Base-by-base conservation (phyloP, 1,139 yeast species). In the Pneumocystis canis region DNA sequence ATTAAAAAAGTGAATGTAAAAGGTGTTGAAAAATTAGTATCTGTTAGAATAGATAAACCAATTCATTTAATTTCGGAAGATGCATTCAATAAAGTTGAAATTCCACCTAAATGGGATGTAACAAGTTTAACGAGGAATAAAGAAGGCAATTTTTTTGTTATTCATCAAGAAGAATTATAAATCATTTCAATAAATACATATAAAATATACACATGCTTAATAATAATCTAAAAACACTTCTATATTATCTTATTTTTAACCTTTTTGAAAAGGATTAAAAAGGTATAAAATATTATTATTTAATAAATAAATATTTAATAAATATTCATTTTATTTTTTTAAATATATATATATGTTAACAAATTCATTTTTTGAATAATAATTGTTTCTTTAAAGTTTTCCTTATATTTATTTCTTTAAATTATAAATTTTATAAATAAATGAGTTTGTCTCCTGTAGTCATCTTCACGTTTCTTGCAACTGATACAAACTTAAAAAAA, bases 1-100 rank as follows among this genome's bases (percentile, higher is more conserved):
- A 70, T 75, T 37, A 68, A 71, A 16, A 69, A 69, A 16, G 74
- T 73, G 2, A 72, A 74, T 56, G 74, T 77, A 1, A 65, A 64
- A 2, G 71, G 70, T 5, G 65, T 72, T 28, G 70, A 67, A 61
- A 77, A 77, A 4, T 66, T 75, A 25, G 59, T 57, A 5, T 18
- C 30, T 25, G 30, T 57, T 9, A 35, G 59, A 57, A 39, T 28
- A 35, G 59, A 57, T 11, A 18, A 30, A 5, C 59, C 40, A 11
- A 4, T 35, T 35, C 30, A 14, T 11, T 35, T 57, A 6, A 25
- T 5, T 11, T 30, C 11, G 11, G 59, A 54, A 6, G 32, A 57
- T 35, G 31, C 5, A 5, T 18, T 20, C 20, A 3, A 20, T 2
- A 11, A 57, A 16, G 9, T n/a, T 3, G 37, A 30, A 9, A 9